Evolutionary conservation across 2,329 filamentous ascomycete genomes (phyloP).

Genomic region (Orbilia oligospora): DNA sequence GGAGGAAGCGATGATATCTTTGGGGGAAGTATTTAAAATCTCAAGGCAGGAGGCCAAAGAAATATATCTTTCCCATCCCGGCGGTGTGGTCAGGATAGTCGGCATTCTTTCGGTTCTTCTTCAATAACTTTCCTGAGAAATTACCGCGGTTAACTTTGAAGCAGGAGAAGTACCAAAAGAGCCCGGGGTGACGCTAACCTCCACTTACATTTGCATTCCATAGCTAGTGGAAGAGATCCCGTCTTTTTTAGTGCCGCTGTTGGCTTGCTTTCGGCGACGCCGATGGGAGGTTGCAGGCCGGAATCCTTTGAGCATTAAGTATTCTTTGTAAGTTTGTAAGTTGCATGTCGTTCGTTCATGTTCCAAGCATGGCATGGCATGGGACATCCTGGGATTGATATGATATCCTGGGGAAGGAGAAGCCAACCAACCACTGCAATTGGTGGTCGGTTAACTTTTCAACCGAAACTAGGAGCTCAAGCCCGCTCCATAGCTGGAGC

Average conservation of each 20-base stretch:
- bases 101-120: conserved; percentile 44
- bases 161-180: conserved; percentile 21
- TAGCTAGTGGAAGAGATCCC: conserved; percentile 37
- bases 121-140: conserved; percentile 16
- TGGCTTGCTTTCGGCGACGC: conserved; percentile 54
- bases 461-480: conserved; percentile 40
- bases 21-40: not conserved
- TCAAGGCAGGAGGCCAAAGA: conserved; percentile 27
- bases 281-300: conserved; percentile 26
- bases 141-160: conserved; percentile 48
- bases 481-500: not conserved
- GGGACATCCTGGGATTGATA: not conserved
- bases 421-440: not conserved
- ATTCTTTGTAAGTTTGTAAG: no score
- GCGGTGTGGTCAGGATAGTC: conserved; percentile 21
- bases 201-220: conserved; percentile 6
- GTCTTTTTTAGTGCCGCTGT: conserved; percentile 33
- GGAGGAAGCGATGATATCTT: not conserved
- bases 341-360: conserved; percentile 8
- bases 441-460: conserved; percentile 40
- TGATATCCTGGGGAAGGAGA: conserved; percentile 19
- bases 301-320: conserved; percentile 3
- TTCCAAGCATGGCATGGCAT: no score
- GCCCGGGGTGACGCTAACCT: conserved; percentile 24
- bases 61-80: conserved; percentile 37